Evolutionary conservation across 1,284 basidiomycete genomes (phyloP).

Genomic region (Coniferiporia sulphurascens): DNA sequence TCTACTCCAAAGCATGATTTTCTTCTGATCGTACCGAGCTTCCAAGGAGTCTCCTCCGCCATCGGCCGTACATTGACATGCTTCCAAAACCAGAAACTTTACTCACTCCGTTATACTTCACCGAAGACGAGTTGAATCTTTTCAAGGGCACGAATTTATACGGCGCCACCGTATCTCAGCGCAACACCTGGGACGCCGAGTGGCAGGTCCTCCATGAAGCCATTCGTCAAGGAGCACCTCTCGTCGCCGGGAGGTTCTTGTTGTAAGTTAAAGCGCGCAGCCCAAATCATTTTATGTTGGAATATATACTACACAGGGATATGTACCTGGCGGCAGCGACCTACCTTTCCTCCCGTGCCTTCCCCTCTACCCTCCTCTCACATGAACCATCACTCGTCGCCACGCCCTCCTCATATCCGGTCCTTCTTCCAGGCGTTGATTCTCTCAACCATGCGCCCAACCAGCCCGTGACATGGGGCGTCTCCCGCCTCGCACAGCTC

Average conservation of each 20-base stretch:
- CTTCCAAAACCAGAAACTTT: constrained; percentile 57
- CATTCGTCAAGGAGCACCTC: constrained; percentile 32
- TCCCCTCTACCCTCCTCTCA: constrained; percentile 77
- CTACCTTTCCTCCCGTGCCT: constrained; percentile 81
- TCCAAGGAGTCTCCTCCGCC: constrained; percentile 38
- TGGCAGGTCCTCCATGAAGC: constrained; percentile 46
- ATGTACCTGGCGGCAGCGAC: constrained; percentile 66
- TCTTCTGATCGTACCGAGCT: constrained; percentile 1
- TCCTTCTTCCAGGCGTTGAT: constrained; percentile 84
- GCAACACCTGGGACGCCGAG: constrained; percentile 54
- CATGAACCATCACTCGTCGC: constrained; percentile 46
- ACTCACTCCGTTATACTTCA: constrained; percentile 76
- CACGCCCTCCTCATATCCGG: constrained; percentile 55
- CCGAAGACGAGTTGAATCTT: constrained; percentile 51
- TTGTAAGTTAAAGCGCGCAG: constrained; percentile 47
- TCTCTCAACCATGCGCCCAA: constrained; percentile 75
- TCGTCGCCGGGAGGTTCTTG: constrained; percentile 51
- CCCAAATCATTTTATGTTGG: neutral
- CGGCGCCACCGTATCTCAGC: constrained; percentile 64
- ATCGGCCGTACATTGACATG: constrained; percentile 60
- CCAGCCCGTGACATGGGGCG: constrained; percentile 75
- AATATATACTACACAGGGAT: constrained; percentile 45
- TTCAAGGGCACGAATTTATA: constrained; percentile 76
- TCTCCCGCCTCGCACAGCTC: constrained; percentile 31
- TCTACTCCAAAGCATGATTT: neutral